Evolutionary conservation across 495 filamentous ascomycete genomes (phyloP).

Genomic region (Penicillium cosmopolitanum): DNA sequence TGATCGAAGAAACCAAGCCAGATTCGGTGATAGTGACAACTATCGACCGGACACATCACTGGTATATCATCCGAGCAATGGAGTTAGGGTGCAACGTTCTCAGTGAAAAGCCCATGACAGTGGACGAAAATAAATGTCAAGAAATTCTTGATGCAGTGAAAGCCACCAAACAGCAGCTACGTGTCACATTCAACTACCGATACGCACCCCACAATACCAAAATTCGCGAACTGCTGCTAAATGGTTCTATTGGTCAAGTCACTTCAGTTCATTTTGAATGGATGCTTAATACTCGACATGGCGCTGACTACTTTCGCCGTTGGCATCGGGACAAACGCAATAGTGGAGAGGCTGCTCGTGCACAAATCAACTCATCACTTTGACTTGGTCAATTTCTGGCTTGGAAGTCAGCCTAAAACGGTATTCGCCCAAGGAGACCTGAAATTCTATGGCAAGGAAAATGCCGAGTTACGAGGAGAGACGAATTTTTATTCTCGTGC

Average conservation of each 20-base stretch:
- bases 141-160: constrained; percentile 43
- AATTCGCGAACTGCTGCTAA: constrained; percentile 44
- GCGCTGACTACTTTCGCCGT: constrained; percentile 63
- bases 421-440: constrained; percentile 40
- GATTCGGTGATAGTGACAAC: constrained; percentile 62
- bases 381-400: constrained; percentile 42
- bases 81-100: constrained; percentile 60
- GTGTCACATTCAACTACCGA: constrained; percentile 41
- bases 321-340: constrained; percentile 64
- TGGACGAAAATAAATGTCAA: constrained; percentile 56
- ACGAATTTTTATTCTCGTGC: constrained; percentile 36
- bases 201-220: constrained; percentile 43
- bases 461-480: constrained; percentile 36
- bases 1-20: constrained; percentile 55
- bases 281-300: constrained; percentile 62
- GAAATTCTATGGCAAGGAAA: constrained; percentile 40
- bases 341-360: constrained; percentile 53
- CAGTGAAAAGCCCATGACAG: constrained; percentile 64
- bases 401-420: constrained; percentile 27
- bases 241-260: constrained; percentile 55
- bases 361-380: constrained; percentile 43
- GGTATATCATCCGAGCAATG: constrained; percentile 57
- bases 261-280: constrained; percentile 63
- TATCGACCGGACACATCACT: constrained; percentile 61
- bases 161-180: constrained; percentile 26